Percentiles rank a stretch among this genome's conserved stretches.
These are phyloP conservation scores for Nannizzia gypsea DNA, from an alignment of 2,329 filamentous ascomycete species.

Conservation along the genomic window DNA sequence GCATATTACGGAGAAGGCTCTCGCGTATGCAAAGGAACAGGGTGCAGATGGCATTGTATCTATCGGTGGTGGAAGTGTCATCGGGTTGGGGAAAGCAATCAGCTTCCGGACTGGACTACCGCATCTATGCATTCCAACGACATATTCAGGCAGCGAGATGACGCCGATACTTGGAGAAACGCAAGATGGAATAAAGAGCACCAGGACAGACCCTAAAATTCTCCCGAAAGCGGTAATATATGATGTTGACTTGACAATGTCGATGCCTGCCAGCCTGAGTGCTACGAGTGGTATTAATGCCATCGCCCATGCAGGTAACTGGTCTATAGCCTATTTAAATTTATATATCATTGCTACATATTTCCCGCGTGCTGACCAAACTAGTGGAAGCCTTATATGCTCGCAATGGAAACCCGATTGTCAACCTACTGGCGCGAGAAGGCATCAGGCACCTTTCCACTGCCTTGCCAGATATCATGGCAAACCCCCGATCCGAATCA, in stretches of 20 bases:
- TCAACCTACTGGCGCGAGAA: constrained; percentile 46
- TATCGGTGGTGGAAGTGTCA: constrained; percentile 52
- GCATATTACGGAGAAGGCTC: constrained; percentile 45
- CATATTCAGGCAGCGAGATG: constrained; percentile 52
- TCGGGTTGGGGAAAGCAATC: constrained; percentile 50
- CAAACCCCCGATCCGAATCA: constrained; percentile 32
- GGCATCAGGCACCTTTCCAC: constrained; percentile 43
- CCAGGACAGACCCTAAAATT: constrained; percentile 47
- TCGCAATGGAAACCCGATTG: constrained; percentile 49
- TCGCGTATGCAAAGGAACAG: constrained; percentile 35
- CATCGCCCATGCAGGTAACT: constrained; percentile 48
- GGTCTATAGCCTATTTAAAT: background rate
- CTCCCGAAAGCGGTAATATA: constrained; percentile 52
- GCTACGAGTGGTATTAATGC: constrained; percentile 53
- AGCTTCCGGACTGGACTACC: constrained; percentile 42
- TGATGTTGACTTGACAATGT: constrained; percentile 52
- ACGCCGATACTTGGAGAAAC: constrained; percentile 55
- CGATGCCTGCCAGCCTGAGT: constrained; percentile 42
- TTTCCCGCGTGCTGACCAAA: background rate
- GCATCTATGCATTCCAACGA: constrained; percentile 51
- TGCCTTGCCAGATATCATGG: constrained; percentile 43
- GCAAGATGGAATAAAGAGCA: constrained; percentile 46
- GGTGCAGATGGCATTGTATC: constrained; percentile 47
- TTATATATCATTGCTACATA: background rate
- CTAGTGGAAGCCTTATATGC: constrained; percentile 53